Conservation (phyloP, 257 asterid genomes). For the Solanum okadae region DNA sequence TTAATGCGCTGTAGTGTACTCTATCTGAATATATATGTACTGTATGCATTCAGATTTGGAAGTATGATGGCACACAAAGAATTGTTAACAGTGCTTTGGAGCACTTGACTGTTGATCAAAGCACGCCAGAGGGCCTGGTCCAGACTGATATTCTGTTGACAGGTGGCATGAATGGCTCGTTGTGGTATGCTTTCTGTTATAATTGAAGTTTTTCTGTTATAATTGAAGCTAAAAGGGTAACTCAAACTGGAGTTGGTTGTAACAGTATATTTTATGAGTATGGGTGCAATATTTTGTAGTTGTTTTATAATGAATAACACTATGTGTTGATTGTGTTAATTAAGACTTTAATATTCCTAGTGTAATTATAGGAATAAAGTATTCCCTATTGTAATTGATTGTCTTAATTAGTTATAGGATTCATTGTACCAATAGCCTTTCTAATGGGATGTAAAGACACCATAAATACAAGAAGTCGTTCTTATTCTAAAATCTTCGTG, state of each 20-base stretch:
- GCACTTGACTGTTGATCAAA: conserved; percentile 40
- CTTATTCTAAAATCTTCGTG: neutral
- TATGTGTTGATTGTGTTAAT: neutral
- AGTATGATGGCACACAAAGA: conserved; percentile 41
- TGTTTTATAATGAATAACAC: neutral
- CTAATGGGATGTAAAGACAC: neutral
- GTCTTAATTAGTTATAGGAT: neutral
- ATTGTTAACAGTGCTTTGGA: conserved; percentile 49
- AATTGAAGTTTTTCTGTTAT: neutral
- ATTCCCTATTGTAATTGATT: neutral
- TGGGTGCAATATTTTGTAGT: neutral
- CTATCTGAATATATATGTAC: neutral
- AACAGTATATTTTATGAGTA: neutral
- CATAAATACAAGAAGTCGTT: neutral
- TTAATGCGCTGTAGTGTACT: neutral
- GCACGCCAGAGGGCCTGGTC: conserved; percentile 36
- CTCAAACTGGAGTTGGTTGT: neutral
- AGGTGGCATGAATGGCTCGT: conserved; percentile 38
- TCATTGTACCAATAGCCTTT: neutral
- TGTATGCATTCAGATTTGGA: conserved; percentile 47
- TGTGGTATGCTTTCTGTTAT: conserved; percentile 38
- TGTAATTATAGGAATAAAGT: neutral
- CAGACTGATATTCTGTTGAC: conserved; percentile 50
- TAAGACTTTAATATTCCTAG: neutral
- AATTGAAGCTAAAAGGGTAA: neutral